Percentiles rank a stretch among this genome's conserved stretches.
phyloP scores from a whole-genome alignment of 345 rosid genomes.

The rapeseed (Brassica napus) region DNA sequence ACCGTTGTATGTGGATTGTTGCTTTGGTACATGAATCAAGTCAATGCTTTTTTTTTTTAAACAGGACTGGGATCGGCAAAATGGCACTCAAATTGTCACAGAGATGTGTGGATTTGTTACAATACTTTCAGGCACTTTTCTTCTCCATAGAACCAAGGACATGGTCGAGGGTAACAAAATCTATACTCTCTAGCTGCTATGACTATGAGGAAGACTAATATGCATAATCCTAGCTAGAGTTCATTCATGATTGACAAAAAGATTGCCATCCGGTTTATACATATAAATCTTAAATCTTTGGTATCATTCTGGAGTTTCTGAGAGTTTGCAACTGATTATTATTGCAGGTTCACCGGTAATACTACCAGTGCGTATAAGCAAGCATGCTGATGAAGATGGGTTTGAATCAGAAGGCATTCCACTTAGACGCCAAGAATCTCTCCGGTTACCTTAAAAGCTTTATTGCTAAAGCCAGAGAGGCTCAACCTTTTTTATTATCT shows the following conservation, averaged over 20 bases:
- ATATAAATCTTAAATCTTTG: not conserved
- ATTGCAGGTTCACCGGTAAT: slow-evolving; percentile 52
- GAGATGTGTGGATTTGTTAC: slow-evolving; percentile 85
- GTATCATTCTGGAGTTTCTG: not conserved
- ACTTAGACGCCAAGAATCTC: slow-evolving; percentile 53
- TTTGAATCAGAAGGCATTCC: slow-evolving; percentile 60
- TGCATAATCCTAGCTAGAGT: slow-evolving; percentile 14
- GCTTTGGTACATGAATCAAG: slow-evolving; percentile 21
- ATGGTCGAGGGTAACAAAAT: slow-evolving; percentile 55
- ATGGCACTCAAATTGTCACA: slow-evolving; percentile 71
- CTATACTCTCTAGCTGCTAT: not conserved
- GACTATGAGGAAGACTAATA: not conserved
- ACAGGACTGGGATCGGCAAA: slow-evolving; percentile 90
- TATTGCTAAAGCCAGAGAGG: slow-evolving; percentile 13
- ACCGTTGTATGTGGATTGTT: not conserved
- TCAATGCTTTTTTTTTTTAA: not conserved
- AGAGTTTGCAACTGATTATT: slow-evolving; percentile 23
- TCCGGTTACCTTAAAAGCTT: slow-evolving; percentile 40
- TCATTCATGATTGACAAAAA: not conserved
- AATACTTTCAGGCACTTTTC: slow-evolving; percentile 80
- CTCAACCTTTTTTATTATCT: slow-evolving; percentile 21
- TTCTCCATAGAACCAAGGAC: slow-evolving; percentile 86
- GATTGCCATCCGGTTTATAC: not conserved
- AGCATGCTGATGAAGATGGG: slow-evolving; percentile 46
- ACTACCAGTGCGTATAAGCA: slow-evolving; percentile 44